Conservation (phyloP, 2,329 filamentous ascomycete species). For the Didymellaceae sp. region DNA sequence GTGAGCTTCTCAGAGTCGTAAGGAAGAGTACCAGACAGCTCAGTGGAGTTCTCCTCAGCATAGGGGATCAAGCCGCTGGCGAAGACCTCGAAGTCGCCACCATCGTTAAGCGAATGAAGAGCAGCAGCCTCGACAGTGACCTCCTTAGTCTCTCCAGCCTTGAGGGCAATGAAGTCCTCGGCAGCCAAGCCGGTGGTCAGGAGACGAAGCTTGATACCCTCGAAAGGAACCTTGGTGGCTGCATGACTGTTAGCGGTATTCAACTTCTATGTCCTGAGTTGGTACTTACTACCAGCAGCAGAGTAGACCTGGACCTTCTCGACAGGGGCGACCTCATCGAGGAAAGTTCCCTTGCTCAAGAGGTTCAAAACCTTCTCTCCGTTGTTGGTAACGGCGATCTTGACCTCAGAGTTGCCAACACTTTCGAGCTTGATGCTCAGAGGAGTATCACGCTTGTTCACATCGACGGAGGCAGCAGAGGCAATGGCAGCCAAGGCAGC, state of each 20-base stretch:
- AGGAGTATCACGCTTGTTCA: conserved; percentile 46
- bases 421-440: conserved; percentile 53
- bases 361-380: conserved; percentile 59
- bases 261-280: not conserved
- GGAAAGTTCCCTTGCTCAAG: conserved; percentile 61
- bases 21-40: conserved; percentile 61
- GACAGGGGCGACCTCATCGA: conserved; percentile 57
- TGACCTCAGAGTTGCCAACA: conserved; percentile 61
- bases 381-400: conserved; percentile 62
- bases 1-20: conserved; percentile 67
- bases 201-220: conserved; percentile 61
- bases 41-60: conserved; percentile 56
- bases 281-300: conserved; percentile 49
- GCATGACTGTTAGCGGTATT: conserved; percentile 4
- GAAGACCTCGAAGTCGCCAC: conserved; percentile 63
- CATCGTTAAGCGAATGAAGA: conserved; percentile 59
- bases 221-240: conserved; percentile 57
- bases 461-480: conserved; percentile 36
- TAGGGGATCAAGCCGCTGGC: conserved; percentile 55
- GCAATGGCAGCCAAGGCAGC: conserved; percentile 37
- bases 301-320: conserved; percentile 62
- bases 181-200: conserved; percentile 54
- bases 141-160: conserved; percentile 57
- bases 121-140: conserved; percentile 63
- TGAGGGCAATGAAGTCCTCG: conserved; percentile 60